Evolutionary conservation across 257 asterid genomes (phyloP).

Genomic region (Solanum clarkiae): DNA sequence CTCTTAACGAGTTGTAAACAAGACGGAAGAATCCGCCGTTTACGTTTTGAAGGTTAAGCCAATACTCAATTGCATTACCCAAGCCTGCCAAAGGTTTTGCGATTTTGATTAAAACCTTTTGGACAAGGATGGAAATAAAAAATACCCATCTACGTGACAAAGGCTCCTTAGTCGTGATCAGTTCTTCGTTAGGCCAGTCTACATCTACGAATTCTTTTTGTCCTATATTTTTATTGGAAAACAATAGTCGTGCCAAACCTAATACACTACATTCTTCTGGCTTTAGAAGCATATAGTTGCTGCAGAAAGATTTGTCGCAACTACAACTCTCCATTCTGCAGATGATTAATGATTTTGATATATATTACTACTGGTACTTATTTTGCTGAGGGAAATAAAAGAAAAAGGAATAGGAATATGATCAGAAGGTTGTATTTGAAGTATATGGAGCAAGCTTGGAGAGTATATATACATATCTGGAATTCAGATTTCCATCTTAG

Average conservation of each 20-base stretch:
- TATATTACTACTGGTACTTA: no score
- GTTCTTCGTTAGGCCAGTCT: background rate
- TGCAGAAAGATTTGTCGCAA: background rate
- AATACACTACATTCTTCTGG: background rate
- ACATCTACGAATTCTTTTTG: slow-evolving; percentile 1
- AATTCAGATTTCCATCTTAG: background rate
- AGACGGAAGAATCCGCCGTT: slow-evolving; percentile 18
- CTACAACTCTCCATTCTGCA: background rate
- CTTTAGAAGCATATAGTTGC: background rate
- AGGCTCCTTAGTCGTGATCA: background rate
- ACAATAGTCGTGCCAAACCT: background rate
- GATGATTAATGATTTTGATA: background rate
- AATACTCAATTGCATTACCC: slow-evolving; percentile 43
- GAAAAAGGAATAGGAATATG: background rate
- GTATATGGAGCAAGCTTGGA: background rate
- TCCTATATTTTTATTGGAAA: background rate
- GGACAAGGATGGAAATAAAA: slow-evolving; percentile 1
- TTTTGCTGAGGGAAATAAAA: no score
- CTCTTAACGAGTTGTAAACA: background rate
- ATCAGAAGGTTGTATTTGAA: background rate
- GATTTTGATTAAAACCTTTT: background rate
- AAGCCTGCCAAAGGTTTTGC: slow-evolving; percentile 23
- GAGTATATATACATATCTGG: background rate
- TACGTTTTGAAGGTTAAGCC: slow-evolving; percentile 38
- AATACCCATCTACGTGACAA: slow-evolving; percentile 6